A percentile compares a stretch with the other conserved stretches of the same genome.
phyloP scores from a whole-genome alignment of 202 grass and related monocot genomes.

The Saccharum hybrid region DNA sequence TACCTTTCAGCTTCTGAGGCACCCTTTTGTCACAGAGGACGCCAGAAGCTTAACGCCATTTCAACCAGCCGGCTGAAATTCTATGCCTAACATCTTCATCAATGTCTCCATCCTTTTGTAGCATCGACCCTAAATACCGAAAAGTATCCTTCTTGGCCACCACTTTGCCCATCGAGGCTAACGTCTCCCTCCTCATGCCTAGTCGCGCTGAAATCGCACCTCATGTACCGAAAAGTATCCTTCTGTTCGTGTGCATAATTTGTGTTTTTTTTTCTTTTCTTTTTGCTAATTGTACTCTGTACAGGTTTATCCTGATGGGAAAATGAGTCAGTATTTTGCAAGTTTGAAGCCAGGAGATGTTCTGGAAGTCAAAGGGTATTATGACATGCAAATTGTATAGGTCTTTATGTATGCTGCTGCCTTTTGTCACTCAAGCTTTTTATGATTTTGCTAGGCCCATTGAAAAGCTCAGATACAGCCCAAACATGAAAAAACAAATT shows the following conservation, averaged over 20 bases:
- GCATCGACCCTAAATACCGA: too few relatives aligned
- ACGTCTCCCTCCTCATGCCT: too few relatives aligned
- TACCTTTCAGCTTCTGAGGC: too few relatives aligned
- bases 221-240: too few relatives aligned
- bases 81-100: too few relatives aligned
- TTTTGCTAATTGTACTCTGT: slow-evolving; percentile 33
- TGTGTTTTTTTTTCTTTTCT: background rate
- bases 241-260: slow-evolving; percentile 17
- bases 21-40: too few relatives aligned
- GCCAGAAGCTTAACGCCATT: too few relatives aligned
- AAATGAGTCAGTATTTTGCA: slow-evolving; percentile 96
- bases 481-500: slow-evolving; percentile 98
- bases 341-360: slow-evolving; percentile 91
- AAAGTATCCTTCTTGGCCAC: too few relatives aligned
- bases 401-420: slow-evolving; percentile 12
- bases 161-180: too few relatives aligned
- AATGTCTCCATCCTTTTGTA: too few relatives aligned
- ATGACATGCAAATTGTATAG: slow-evolving; percentile 29
- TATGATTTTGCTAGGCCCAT: slow-evolving; percentile 69
- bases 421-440: slow-evolving; percentile 34
- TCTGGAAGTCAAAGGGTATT: slow-evolving; percentile 96
- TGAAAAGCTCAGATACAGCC: slow-evolving; percentile 96
- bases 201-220: too few relatives aligned
- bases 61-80: too few relatives aligned
- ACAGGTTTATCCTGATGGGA: slow-evolving; percentile 93